These are phyloP conservation scores for Boechera divaricarpa DNA, from an alignment of 345 rosid species.

Conservation along the genomic window DNA sequence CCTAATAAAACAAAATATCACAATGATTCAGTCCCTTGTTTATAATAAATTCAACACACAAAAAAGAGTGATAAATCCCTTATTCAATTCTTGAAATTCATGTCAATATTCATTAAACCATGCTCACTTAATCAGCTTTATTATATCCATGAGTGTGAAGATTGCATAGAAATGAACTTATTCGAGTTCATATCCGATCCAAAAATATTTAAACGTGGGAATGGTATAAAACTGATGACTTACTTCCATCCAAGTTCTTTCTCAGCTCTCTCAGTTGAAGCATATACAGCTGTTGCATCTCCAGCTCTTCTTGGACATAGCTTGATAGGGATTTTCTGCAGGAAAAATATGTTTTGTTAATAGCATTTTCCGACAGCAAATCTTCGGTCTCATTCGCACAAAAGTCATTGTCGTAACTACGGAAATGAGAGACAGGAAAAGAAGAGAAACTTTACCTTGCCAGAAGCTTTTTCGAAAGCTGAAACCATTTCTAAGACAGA, in stretches of 20 bases:
- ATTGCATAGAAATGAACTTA: not conserved
- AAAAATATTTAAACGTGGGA: not conserved
- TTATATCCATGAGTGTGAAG: conserved; percentile 2
- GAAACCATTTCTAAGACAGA: conserved; percentile 95
- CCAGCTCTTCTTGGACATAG: conserved; percentile 87
- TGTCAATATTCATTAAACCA: not conserved
- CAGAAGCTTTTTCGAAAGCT: conserved; percentile 90
- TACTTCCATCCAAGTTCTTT: conserved; percentile 96
- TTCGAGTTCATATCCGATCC: not conserved
- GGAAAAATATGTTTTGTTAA: not conserved
- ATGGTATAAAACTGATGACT: conserved; percentile 32
- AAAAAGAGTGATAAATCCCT: no score
- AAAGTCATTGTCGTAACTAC: not conserved
- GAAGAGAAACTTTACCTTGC: conserved; percentile 63
- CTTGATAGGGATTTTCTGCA: conserved; percentile 86
- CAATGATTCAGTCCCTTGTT: conserved; percentile 11
- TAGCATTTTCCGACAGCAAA: not conserved
- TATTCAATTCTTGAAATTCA: conserved; percentile 12
- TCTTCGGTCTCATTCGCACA: not conserved
- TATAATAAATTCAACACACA: not conserved
- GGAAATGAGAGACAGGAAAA: not conserved
- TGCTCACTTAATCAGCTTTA: not conserved
- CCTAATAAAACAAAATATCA: conserved; percentile 48
- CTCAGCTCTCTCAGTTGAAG: conserved; percentile 75
- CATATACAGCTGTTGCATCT: conserved; percentile 90